Evolutionary conservation across 768 basidiomycete genomes (phyloP).

Genomic region (Lepiota venenata): DNA sequence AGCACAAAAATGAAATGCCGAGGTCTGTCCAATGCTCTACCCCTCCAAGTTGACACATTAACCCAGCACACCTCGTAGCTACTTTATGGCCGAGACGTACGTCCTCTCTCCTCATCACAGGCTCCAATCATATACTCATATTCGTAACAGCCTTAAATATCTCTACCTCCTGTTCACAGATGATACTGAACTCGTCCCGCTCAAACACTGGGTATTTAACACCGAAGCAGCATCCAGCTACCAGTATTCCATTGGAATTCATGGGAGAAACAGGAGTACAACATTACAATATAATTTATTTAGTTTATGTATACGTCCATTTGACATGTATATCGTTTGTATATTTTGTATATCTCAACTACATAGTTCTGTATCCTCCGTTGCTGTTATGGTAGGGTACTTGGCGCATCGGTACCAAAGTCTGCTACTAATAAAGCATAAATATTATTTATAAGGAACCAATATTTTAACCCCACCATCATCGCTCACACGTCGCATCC

Average conservation of each 20-base stretch:
- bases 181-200: slow-evolving; percentile 40
- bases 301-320: not conserved
- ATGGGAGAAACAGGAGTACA: slow-evolving; percentile 45
- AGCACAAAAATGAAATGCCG: slow-evolving; percentile 60
- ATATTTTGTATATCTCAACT: too few species aligned
- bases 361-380: too few species aligned
- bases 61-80: slow-evolving; percentile 12
- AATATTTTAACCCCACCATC: too few species aligned
- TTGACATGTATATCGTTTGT: too few species aligned
- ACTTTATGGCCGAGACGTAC: slow-evolving; percentile 22
- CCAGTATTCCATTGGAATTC: slow-evolving; percentile 60
- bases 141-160: slow-evolving; percentile 53
- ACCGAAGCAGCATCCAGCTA: slow-evolving; percentile 73
- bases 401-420: too few species aligned
- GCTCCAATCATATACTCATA: slow-evolving; percentile 33
- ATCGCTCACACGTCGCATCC: too few species aligned
- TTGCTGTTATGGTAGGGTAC: too few species aligned
- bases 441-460: too few species aligned
- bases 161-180: slow-evolving; percentile 65
- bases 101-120: slow-evolving; percentile 11
- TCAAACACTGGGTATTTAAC: slow-evolving; percentile 59
- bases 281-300: slow-evolving; percentile 20
- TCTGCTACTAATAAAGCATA: too few species aligned
- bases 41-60: not conserved
- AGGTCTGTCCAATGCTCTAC: slow-evolving; percentile 43